Conservation (phyloP, 2,329 filamentous ascomycete genomes). For the Aspergillus oerlinghausenensis region DNA sequence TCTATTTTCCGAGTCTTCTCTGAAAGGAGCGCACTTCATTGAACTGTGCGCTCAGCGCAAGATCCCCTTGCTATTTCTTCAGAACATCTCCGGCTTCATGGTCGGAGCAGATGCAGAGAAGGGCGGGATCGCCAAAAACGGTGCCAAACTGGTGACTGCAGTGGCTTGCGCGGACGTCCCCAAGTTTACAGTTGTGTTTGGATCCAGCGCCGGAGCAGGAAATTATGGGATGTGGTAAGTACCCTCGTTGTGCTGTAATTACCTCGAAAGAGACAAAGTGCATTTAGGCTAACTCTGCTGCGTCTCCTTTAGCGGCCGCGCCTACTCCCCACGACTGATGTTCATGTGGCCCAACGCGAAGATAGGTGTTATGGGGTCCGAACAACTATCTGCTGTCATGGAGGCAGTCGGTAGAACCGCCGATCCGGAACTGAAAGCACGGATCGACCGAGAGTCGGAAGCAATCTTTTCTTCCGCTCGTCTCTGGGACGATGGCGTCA, state of each 20-base stretch:
- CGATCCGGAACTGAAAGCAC: conserved; percentile 72
- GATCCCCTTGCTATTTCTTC: conserved; percentile 86
- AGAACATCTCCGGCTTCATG: conserved; percentile 99
- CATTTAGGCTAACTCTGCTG: conserved; percentile 5
- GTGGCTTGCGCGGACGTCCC: conserved; percentile 92
- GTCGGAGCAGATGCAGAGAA: conserved; percentile 88
- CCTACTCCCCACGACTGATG: conserved; percentile 84
- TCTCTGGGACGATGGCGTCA: conserved; percentile 85
- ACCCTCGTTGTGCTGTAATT: neutral
- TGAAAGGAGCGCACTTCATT: conserved; percentile 96
- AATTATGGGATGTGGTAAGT: conserved; percentile 93
- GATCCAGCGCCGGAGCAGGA: conserved; percentile 84
- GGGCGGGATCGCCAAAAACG: conserved; percentile 95
- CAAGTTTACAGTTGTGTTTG: conserved; percentile 96
- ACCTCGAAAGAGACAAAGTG: neutral
- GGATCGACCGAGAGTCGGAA: conserved; percentile 88
- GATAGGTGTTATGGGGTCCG: conserved; percentile 91
- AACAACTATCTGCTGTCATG: conserved; percentile 91
- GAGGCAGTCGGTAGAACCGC: conserved; percentile 81
- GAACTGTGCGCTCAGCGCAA: conserved; percentile 87
- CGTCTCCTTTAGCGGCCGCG: conserved; percentile 60
- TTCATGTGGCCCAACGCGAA: conserved; percentile 99
- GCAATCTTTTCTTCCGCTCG: conserved; percentile 83
- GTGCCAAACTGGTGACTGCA: conserved; percentile 92
- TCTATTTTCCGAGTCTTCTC: conserved; percentile 78